A percentile compares a stretch with the other conserved stretches of the same genome.
Evolutionary conservation across 78 protist species (phyloP).

Genomic region (Guillardia theta): DNA sequence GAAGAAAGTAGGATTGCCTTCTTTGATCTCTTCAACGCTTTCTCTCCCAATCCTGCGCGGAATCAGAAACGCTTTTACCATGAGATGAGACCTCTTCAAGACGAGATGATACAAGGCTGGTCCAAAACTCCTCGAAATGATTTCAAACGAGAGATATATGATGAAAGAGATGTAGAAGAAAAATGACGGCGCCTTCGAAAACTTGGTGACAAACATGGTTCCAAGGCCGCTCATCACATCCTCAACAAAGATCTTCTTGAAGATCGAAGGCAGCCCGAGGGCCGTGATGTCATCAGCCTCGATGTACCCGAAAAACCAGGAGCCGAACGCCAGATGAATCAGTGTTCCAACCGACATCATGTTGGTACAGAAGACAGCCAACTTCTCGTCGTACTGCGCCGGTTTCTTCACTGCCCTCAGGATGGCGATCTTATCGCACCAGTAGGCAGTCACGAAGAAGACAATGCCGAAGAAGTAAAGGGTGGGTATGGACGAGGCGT

Average conservation of each 20-base stretch:
- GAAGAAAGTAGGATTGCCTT: background rate
- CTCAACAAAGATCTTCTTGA: background rate
- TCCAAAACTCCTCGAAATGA: background rate
- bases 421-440: background rate
- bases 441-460: background rate
- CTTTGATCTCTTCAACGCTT: background rate
- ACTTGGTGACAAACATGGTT: background rate
- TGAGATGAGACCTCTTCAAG: background rate
- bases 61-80: too few relatives aligned
- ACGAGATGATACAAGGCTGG: background rate
- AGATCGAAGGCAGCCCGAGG: too few relatives aligned
- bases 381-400: constrained; percentile 17
- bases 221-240: background rate
- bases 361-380: background rate
- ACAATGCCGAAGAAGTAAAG: background rate
- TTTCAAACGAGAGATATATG: background rate
- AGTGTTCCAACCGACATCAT: background rate
- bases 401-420: background rate
- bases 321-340: background rate
- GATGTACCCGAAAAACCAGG: background rate
- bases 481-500: background rate
- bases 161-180: background rate
- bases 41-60: too few relatives aligned
- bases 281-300: background rate
- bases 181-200: background rate